Evolutionary conservation across 176 grass and related monocot species (phyloP).

Genomic region (Oryza officinalis): DNA sequence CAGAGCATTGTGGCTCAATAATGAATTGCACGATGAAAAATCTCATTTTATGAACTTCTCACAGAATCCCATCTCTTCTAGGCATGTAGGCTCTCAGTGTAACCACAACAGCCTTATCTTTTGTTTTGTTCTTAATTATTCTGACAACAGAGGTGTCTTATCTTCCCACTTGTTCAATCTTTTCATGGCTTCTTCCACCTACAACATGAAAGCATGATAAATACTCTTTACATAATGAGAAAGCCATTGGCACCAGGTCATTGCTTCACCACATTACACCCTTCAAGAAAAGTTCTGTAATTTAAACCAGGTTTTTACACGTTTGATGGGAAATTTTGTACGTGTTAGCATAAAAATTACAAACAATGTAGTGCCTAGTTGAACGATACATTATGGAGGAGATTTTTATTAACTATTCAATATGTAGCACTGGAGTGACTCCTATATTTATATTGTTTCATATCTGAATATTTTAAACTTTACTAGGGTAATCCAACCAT

Average conservation of each 20-base stretch:
- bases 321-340: neutral
- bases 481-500: too few relatives aligned
- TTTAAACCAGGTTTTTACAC: neutral
- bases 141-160: conserved; percentile 24
- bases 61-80: neutral
- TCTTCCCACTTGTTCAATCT: conserved; percentile 44
- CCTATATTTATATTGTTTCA: neutral
- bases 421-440: neutral
- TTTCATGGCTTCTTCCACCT: conserved; percentile 44
- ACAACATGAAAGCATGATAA: neutral
- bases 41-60: conserved; percentile 4
- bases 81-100: neutral
- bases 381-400: too few relatives aligned
- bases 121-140: conserved; percentile 14
- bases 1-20: neutral
- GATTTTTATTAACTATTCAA: too few relatives aligned
- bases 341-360: neutral
- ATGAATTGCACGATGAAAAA: neutral
- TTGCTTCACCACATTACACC: neutral
- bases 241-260: neutral
- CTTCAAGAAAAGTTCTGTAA: neutral
- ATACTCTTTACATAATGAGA: neutral
- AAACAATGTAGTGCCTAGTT: neutral
- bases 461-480: too few relatives aligned
- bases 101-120: neutral